Conservation (phyloP, 331 rosid genomes). For the Dryas integrifolia region DNA sequence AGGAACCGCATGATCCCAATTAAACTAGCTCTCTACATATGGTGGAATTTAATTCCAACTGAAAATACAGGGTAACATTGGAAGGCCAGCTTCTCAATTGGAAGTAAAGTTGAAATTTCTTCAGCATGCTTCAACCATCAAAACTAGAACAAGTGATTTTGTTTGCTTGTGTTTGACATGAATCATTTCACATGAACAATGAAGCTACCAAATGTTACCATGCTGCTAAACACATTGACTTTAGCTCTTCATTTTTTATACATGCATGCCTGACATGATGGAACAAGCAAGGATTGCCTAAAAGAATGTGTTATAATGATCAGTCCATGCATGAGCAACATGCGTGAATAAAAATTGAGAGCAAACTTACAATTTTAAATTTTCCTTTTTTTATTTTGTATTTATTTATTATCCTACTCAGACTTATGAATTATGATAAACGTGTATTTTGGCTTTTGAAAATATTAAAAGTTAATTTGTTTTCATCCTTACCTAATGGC, state of each 20-base stretch:
- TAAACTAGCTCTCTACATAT: too few species aligned
- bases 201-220: background rate
- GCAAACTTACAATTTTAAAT: background rate
- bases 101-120: background rate
- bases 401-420: background rate
- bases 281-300: background rate
- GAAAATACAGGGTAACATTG: too few species aligned
- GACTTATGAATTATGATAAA: background rate
- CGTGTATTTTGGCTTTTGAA: background rate
- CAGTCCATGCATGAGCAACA: background rate
- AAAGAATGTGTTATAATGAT: background rate
- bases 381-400: background rate
- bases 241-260: background rate
- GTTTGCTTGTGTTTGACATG: background rate
- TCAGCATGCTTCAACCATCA: background rate
- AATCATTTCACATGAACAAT: background rate
- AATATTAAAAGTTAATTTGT: too few species aligned
- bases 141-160: background rate
- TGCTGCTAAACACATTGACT: constrained; percentile 1
- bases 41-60: too few species aligned
- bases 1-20: too few species aligned
- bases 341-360: background rate
- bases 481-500: background rate
- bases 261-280: background rate
- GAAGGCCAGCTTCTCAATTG: background rate